Conservation (phyloP, 345 rosid genomes). For the Eucalyptus fibrosa region DNA sequence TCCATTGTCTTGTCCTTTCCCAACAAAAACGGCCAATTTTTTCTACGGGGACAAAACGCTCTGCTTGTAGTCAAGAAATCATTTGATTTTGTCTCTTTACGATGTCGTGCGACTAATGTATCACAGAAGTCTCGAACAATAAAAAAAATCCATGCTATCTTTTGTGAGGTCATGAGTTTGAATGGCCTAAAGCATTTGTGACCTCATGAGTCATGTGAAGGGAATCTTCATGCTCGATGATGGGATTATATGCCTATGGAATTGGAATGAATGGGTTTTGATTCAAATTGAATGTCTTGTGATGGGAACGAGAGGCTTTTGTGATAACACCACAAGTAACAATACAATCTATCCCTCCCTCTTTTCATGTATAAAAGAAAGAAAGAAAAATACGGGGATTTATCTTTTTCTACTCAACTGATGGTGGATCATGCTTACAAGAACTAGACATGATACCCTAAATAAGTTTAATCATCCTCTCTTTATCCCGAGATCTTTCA, state of each 20-base stretch:
- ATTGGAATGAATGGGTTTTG: background rate
- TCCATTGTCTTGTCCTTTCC: background rate
- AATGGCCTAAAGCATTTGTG: background rate
- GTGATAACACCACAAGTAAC: background rate
- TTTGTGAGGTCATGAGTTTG: background rate
- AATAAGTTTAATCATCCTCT: background rate
- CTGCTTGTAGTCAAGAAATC: background rate
- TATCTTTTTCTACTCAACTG: accelerated
- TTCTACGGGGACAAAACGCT: background rate
- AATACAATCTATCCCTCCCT: background rate
- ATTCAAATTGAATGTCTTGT: background rate
- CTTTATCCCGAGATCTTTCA: background rate
- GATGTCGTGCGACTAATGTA: background rate
- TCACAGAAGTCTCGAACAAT: background rate
- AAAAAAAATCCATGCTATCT: background rate
- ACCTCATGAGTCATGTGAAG: background rate
- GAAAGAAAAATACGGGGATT: accelerated
- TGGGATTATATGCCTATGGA: accelerated
- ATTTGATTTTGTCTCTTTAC: background rate
- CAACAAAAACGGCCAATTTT: background rate
- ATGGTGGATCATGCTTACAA: background rate
- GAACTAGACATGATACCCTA: accelerated
- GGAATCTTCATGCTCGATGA: background rate
- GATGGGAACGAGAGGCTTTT: background rate
- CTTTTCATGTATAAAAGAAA: background rate